These are phyloP conservation scores for Populus tremula DNA, from an alignment of 345 rosid genomes.

Conservation along the genomic window DNA sequence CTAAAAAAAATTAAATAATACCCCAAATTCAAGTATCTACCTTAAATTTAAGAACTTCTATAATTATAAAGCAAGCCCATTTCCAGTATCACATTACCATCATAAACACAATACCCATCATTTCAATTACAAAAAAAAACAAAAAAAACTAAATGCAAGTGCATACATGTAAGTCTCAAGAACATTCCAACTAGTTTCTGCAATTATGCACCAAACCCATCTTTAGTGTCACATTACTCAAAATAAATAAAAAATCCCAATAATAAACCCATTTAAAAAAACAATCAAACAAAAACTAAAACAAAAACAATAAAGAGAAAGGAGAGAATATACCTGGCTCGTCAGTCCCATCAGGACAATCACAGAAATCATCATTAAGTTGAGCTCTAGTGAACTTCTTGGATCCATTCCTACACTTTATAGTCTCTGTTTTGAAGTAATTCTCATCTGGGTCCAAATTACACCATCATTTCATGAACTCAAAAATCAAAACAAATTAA, in stretches of 20 bases:
- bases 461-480: neutral
- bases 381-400: constrained; percentile 64
- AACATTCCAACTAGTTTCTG: neutral
- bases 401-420: constrained; percentile 83
- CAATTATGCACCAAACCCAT: neutral
- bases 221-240: neutral
- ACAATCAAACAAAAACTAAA: too few relatives aligned
- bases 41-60: too few relatives aligned
- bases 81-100: too few relatives aligned
- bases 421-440: constrained; percentile 55
- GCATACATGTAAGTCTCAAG: neutral
- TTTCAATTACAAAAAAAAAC: too few relatives aligned
- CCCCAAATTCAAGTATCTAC: neutral
- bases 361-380: constrained; percentile 93
- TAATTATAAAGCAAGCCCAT: too few relatives aligned
- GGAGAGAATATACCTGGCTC: constrained; percentile 60
- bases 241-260: neutral
- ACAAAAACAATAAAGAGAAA: neutral
- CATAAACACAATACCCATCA: too few relatives aligned
- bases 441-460: constrained; percentile 51
- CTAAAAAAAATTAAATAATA: neutral
- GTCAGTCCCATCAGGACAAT: constrained; percentile 85
- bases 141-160: neutral
- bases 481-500: neutral
- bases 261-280: neutral